Base-by-base conservation (phyloP, 176 grass and related monocot genomes). In the Aegilops speltoides region DNA sequence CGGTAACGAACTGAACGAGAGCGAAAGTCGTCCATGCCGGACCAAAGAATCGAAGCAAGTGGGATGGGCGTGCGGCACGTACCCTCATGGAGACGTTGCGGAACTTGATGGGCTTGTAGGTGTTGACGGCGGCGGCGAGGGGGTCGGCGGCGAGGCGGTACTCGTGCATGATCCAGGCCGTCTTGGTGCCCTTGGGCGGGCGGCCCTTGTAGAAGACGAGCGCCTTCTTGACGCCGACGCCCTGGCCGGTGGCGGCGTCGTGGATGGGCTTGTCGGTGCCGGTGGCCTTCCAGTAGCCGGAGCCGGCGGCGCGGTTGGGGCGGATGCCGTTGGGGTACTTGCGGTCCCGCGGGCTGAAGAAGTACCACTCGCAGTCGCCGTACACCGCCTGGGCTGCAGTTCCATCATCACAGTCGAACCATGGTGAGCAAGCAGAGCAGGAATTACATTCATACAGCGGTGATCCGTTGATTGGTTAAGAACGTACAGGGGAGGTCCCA, bases 261-360 rank as follows among this genome's bases (percentile, higher is more conserved):
- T 86, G 93, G 89, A 98, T 94, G 45, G 96, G 86, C 88, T 94
- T 98, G 86, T 98, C 96, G 24, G 93, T 98, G 34, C 96, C 96
- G 16, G 96, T 98, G 61, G 96, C 96, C 88, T 98, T 98, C 96
- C 96, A 98, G 82, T 98, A 98, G 26, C 96, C 96, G 0, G 93
- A 98, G 0, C 88, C 91, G 7, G 96, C 96, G 17, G 96, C 93
- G 10, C 96, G 86, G 79, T 98, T 98, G 13, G 96, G 96, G 1
- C 96, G 87, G 52, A 92, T 91, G 5, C 96, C 96, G 77, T 98
- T 98, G 0, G 96, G 96, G 82, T 98, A 98, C 84, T 98, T 98
- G 31, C 96, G 93, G 57, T 98, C 96, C 8, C 96, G 81, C 10
- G 93, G 96, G 82, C 90, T 98, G 82, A 98, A 98, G 91, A 96